These are phyloP conservation scores for Niveomyces coronatus DNA, from an alignment of 2,329 filamentous ascomycete genomes.

Conservation along the genomic window DNA sequence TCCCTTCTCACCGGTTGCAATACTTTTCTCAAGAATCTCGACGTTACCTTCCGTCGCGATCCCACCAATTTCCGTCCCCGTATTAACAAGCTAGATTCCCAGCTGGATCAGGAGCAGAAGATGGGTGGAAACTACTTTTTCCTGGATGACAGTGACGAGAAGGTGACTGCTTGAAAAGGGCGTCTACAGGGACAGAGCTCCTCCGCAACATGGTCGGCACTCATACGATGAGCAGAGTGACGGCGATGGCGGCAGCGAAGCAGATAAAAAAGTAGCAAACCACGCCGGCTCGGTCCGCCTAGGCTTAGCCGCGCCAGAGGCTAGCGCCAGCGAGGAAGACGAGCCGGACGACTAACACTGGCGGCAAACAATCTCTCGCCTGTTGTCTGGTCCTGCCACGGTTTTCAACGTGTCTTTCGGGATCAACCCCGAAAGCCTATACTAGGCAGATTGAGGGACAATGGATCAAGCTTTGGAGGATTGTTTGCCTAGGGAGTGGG, in stretches of 20 bases:
- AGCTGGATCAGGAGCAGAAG: constrained; percentile 98
- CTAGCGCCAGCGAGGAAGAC: constrained; percentile 51
- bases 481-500: constrained; percentile 47
- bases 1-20: constrained; percentile 94
- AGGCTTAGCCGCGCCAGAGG: constrained; percentile 29
- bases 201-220: constrained; percentile 20
- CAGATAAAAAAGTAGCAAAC: neutral
- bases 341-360: constrained; percentile 52
- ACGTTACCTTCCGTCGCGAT: constrained; percentile 97
- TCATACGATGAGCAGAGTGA: constrained; percentile 9
- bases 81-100: constrained; percentile 95
- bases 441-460: constrained; percentile 44
- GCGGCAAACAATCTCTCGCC: constrained; percentile 54
- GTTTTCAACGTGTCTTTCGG: constrained; percentile 9
- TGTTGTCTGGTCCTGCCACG: constrained; percentile 51
- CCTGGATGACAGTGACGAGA: constrained; percentile 63
- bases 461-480: constrained; percentile 51
- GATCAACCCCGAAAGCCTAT: constrained; percentile 1
- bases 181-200: constrained; percentile 23
- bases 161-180: constrained; percentile 48
- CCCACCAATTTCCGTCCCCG: constrained; percentile 91
- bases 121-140: constrained; percentile 92
- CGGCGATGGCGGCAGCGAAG: constrained; percentile 5
- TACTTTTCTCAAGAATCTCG: constrained; percentile 87
- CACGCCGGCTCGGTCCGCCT: constrained; percentile 8